Base-by-base conservation (phyloP, 257 asterid species). In the Verbascum thapsus region DNA sequence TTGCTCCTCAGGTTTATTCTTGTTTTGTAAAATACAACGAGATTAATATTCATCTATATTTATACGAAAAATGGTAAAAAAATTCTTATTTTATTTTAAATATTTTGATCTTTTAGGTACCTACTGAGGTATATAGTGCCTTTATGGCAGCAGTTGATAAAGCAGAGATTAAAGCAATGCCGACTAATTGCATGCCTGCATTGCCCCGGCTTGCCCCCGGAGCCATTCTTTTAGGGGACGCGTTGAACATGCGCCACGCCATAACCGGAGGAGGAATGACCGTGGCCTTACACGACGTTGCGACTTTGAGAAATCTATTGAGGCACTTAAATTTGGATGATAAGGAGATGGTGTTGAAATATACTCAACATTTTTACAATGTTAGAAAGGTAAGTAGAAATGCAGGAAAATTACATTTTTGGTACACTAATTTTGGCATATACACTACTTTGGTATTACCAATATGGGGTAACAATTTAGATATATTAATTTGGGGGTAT, bases 241-340 rank as follows among this genome's bases (percentile, higher is more conserved):
- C 77, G 3, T 47, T 72, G 47, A 72, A 66, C 53, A 72, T 60
- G 73, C 34, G 77, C 10, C 77, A 72, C 30, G 58, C 77, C 12
- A 26, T 72, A 18, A 35, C 72, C 1, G 77, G 77, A 35, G 77
- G 72, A 30, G 78, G 78, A 61, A 72, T 72, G 78, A 72, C 78
- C 1, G 66, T 72, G 6, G 70, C 78, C 3, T 35, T 72, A 2
- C 57, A 71, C 0, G 73, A 72, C 26, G 58, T 72, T 0, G 55
- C 68, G 7, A 38, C 67, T 9, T 61, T 72, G 2, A 44, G 51
- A 5, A 32, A 62, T 61, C 73, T 72, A 42, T 42, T 68, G 8
- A 43, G 66, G 50, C 63, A 66, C 42, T 35, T 74, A 9, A 54
- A 75, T 51, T 53, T 75, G 3, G 7, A 60, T 7, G 76, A 75